These are phyloP conservation scores for Claviceps maximensis DNA, from an alignment of 2,329 filamentous ascomycete genomes.

Conservation along the genomic window DNA sequence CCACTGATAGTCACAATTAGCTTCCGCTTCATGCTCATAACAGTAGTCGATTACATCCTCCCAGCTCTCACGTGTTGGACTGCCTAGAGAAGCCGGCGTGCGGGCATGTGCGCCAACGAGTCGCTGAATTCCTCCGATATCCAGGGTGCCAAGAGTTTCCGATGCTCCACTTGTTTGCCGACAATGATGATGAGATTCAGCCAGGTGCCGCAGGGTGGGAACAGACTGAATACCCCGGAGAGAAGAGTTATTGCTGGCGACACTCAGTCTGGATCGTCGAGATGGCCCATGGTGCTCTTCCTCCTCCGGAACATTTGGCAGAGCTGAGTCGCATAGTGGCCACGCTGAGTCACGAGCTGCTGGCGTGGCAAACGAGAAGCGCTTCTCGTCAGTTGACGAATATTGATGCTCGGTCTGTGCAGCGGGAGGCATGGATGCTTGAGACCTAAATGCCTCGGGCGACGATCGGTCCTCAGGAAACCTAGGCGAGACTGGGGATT, in stretches of 20 bases:
- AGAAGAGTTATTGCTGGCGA: constrained; percentile 35
- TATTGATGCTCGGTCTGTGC: neutral
- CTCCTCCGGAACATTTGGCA: constrained; percentile 51
- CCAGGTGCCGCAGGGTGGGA: constrained; percentile 36
- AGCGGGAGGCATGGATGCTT: neutral
- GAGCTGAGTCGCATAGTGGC: constrained; percentile 30
- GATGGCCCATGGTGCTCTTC: constrained; percentile 35
- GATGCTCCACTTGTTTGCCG: constrained; percentile 36
- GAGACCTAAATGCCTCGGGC: neutral
- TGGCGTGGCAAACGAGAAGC: constrained; percentile 27
- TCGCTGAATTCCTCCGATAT: constrained; percentile 19
- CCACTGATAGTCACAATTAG: constrained; percentile 54
- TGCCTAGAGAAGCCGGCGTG: constrained; percentile 15
- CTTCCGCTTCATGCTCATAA: constrained; percentile 55
- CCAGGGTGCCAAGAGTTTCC: constrained; percentile 36
- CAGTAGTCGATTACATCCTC: constrained; percentile 60
- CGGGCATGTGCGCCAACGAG: neutral
- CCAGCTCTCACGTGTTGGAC: constrained; percentile 36
- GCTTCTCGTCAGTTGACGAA: constrained; percentile 7
- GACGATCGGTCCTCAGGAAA: constrained; percentile 10
- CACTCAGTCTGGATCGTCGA: constrained; percentile 29
- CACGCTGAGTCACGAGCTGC: constrained; percentile 30
- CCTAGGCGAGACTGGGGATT: constrained; percentile 26
- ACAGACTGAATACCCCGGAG: constrained; percentile 43
- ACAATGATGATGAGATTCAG: constrained; percentile 21